Evolutionary conservation across 2,329 filamentous ascomycete genomes (phyloP).

Genomic region (Phaeophleospora eucalypticola): DNA sequence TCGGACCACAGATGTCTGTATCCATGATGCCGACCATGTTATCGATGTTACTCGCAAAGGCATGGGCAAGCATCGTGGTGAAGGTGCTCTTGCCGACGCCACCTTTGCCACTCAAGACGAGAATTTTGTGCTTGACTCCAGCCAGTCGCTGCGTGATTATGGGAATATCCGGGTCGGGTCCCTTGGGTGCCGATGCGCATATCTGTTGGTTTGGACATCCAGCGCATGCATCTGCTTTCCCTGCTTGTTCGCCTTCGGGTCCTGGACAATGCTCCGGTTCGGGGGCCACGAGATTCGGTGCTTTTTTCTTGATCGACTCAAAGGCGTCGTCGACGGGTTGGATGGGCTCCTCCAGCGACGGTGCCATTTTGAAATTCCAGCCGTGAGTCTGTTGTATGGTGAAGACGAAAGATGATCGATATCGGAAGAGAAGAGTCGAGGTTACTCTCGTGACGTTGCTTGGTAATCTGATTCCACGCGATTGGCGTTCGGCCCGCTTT

Average conservation of each 20-base stretch:
- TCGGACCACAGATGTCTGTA: slow-evolving; percentile 93
- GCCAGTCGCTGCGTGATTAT: slow-evolving; percentile 79
- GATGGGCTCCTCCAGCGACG: slow-evolving; percentile 69
- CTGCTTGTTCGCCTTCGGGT: slow-evolving; percentile 68
- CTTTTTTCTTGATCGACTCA: slow-evolving; percentile 68
- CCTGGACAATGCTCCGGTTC: slow-evolving; percentile 69
- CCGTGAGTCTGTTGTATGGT: background rate
- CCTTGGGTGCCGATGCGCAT: slow-evolving; percentile 90
- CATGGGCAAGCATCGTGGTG: slow-evolving; percentile 80
- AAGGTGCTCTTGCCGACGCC: slow-evolving; percentile 97
- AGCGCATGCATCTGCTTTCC: slow-evolving; percentile 74
- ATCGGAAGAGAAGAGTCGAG: background rate
- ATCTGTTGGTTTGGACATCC: slow-evolving; percentile 95
- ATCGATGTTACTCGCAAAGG: slow-evolving; percentile 76
- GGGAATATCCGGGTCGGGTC: slow-evolving; percentile 89
- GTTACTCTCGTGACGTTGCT: slow-evolving; percentile 6
- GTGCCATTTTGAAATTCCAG: slow-evolving; percentile 63
- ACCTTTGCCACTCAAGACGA: slow-evolving; percentile 90
- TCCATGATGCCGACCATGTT: slow-evolving; percentile 92
- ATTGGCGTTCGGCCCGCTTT: background rate
- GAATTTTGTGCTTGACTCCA: slow-evolving; percentile 82
- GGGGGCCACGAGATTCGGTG: slow-evolving; percentile 83
- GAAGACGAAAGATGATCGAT: background rate
- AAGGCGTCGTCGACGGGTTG: slow-evolving; percentile 55
- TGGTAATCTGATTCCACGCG: slow-evolving; percentile 1